These are phyloP conservation scores for Epichloe gansuensis DNA, from an alignment of 2,329 filamentous ascomycete genomes.

Conservation along the genomic window DNA sequence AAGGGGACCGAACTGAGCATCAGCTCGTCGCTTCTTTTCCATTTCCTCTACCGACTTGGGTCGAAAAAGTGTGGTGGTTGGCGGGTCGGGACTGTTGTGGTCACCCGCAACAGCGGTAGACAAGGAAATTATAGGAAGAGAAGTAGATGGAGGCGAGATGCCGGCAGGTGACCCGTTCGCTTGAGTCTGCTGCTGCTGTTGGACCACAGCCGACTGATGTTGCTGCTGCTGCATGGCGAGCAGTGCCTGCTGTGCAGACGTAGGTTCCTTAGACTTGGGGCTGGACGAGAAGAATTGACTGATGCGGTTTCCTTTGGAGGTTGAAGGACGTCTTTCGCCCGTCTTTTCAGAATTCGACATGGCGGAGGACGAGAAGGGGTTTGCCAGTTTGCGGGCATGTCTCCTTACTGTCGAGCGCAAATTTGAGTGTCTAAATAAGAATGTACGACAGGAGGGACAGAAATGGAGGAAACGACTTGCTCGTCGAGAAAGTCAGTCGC, in stretches of 20 bases:
- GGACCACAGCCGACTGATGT: slow-evolving; percentile 4
- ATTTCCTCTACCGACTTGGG: slow-evolving; percentile 78
- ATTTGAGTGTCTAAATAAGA: neutral
- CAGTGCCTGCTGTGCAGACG: slow-evolving; percentile 54
- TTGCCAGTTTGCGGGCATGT: slow-evolving; percentile 48
- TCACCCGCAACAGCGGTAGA: slow-evolving; percentile 74
- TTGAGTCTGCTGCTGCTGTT: slow-evolving; percentile 7
- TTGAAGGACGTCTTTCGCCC: slow-evolving; percentile 45
- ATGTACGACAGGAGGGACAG: neutral
- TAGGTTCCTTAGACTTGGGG: slow-evolving; percentile 60
- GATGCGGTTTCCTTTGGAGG: slow-evolving; percentile 63
- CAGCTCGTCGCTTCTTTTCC: slow-evolving; percentile 59
- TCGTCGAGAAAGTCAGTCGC: neutral
- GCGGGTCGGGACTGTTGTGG: slow-evolving; percentile 55
- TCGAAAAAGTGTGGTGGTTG: slow-evolving; percentile 71
- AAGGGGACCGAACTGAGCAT: slow-evolving; percentile 86
- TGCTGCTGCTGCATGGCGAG: slow-evolving; percentile 48
- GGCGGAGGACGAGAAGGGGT: slow-evolving; percentile 42
- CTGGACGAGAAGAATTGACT: slow-evolving; percentile 73
- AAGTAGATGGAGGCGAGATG: slow-evolving; percentile 60
- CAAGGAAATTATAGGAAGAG: slow-evolving; percentile 81
- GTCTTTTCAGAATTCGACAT: slow-evolving; percentile 36
- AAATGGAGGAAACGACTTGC: neutral
- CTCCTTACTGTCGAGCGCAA: slow-evolving; percentile 15
- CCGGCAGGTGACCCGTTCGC: slow-evolving; percentile 41